Evolutionary conservation across 306 rosid species (phyloP).

Genomic region (Inga laurina): DNA sequence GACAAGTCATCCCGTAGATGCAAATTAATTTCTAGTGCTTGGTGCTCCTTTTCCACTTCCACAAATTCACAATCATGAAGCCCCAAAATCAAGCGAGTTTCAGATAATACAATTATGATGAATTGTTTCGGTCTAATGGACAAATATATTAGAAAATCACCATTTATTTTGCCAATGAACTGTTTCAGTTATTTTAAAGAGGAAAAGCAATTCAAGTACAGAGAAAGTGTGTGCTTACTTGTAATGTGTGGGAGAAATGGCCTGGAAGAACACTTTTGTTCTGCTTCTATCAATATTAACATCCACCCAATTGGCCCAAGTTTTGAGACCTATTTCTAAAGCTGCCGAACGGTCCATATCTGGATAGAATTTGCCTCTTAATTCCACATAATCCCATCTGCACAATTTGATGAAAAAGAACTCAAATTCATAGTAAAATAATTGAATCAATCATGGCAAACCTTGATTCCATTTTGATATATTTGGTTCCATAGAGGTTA

Average conservation of each 20-base stretch:
- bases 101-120: conserved; percentile 35
- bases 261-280: conserved; percentile 75
- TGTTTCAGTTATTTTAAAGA: conserved; percentile 10
- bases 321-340: conserved; percentile 75
- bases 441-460: background rate
- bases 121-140: background rate
- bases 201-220: conserved; percentile 14
- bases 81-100: background rate
- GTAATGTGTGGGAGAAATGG: conserved; percentile 88
- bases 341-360: conserved; percentile 92
- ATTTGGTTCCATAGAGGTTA: conserved; percentile 7
- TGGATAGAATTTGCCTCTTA: conserved; percentile 68
- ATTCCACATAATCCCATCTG: conserved; percentile 97
- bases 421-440: background rate
- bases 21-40: conserved; percentile 35
- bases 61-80: background rate
- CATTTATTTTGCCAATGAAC: background rate
- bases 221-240: conserved; percentile 55
- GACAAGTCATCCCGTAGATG: conserved; percentile 20
- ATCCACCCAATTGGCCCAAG: conserved; percentile 97
- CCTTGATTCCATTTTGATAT: background rate
- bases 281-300: conserved; percentile 58
- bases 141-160: background rate
- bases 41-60: conserved; percentile 8
- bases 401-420: conserved; percentile 16